phyloP scores from a whole-genome alignment of 2,329 filamentous ascomycete genomes.

The Onygenales sp. region DNA sequence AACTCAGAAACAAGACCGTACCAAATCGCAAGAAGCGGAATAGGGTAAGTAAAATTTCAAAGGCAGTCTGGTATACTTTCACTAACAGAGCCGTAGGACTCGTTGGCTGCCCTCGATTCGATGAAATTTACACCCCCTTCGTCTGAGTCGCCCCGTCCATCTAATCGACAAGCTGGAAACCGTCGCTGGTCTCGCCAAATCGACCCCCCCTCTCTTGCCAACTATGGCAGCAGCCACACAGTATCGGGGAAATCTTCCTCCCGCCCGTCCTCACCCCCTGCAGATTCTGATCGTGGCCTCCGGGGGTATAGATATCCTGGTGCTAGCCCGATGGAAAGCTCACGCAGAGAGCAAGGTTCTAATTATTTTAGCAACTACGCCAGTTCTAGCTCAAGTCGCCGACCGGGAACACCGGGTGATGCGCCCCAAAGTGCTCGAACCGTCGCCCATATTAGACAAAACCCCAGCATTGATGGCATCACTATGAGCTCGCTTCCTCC shows the following conservation, averaged over 20 bases:
- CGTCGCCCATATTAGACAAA: slow-evolving; percentile 65
- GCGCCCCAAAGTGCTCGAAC: slow-evolving; percentile 52
- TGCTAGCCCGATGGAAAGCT: slow-evolving; percentile 47
- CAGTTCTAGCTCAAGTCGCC: slow-evolving; percentile 42
- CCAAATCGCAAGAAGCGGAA: slow-evolving; percentile 74
- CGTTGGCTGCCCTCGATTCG: slow-evolving; percentile 68
- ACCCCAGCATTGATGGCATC: slow-evolving; percentile 75
- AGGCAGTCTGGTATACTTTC: background rate
- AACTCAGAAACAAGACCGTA: slow-evolving; percentile 66
- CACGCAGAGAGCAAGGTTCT: slow-evolving; percentile 40
- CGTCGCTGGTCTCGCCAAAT: slow-evolving; percentile 51
- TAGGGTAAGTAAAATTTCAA: slow-evolving; percentile 50
- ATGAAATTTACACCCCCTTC: slow-evolving; percentile 52
- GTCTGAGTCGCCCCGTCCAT: slow-evolving; percentile 55
- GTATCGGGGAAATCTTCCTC: slow-evolving; percentile 47
- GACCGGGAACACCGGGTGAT: slow-evolving; percentile 55
- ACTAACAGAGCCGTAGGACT: slow-evolving; percentile 51
- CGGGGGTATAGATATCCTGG: slow-evolving; percentile 52
- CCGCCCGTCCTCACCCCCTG: slow-evolving; percentile 61
- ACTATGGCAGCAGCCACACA: slow-evolving; percentile 33
- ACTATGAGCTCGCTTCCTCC: slow-evolving; percentile 77
- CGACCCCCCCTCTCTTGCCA: slow-evolving; percentile 26
- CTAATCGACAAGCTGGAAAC: slow-evolving; percentile 42
- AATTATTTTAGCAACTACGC: slow-evolving; percentile 45
- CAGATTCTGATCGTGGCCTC: slow-evolving; percentile 41